Conservation (phyloP, 2,329 filamentous ascomycete species). For the Elsinoe necatrix region DNA sequence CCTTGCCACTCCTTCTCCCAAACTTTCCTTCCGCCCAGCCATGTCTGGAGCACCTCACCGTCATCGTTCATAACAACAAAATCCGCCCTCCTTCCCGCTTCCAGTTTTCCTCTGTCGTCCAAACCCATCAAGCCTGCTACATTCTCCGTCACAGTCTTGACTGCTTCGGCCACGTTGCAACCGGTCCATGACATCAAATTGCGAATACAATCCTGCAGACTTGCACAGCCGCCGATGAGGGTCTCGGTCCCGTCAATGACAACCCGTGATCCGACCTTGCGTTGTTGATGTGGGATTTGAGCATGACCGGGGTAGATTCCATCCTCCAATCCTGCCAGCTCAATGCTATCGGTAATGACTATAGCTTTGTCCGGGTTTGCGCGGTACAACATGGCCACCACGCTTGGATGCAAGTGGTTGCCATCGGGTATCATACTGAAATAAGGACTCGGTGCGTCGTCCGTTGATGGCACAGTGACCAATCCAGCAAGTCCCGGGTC, state of each 20-base stretch:
- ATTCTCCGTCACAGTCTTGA: conserved; percentile 44
- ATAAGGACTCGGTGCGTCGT: conserved; percentile 32
- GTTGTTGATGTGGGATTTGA: conserved; percentile 44
- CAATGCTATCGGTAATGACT: conserved; percentile 47
- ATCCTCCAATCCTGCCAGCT: conserved; percentile 45
- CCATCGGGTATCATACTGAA: conserved; percentile 48
- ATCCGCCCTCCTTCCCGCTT: conserved; percentile 40
- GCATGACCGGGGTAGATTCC: conserved; percentile 45
- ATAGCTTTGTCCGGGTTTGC: conserved; percentile 41
- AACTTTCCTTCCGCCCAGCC: conserved; percentile 41
- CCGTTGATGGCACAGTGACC: conserved; percentile 24
- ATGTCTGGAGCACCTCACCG: conserved; percentile 44
- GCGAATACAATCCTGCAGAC: conserved; percentile 43
- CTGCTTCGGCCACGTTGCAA: conserved; percentile 41
- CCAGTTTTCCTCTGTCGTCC: conserved; percentile 36
- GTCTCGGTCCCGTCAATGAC: conserved; percentile 47
- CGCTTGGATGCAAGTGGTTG: conserved; percentile 45
- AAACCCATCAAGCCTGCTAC: conserved; percentile 44
- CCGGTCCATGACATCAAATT: conserved; percentile 42
- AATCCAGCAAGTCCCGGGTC: conserved; percentile 44
- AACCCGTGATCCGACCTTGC: conserved; percentile 41
- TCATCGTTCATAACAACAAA: conserved; percentile 41
- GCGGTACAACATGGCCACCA: conserved; percentile 42
- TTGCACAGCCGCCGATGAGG: conserved; percentile 46
- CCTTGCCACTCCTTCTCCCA: conserved; percentile 30